A percentile compares a stretch with the other conserved stretches of the same genome.
These are phyloP conservation scores for Thecaphora thlaspeos DNA, from an alignment of 1,284 basidiomycete genomes.

Conservation along the genomic window DNA sequence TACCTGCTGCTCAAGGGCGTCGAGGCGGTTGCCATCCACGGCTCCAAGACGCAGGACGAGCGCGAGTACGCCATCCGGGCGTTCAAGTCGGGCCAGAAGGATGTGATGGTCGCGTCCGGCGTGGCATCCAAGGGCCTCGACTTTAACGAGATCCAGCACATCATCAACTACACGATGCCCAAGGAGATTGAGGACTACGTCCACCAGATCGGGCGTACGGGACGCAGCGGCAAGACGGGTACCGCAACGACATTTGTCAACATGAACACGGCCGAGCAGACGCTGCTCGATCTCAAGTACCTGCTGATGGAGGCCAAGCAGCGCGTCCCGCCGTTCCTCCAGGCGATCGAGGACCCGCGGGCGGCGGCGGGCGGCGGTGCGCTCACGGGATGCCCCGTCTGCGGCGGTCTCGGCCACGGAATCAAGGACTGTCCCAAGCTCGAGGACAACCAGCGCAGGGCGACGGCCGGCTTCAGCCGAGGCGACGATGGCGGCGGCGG, in stretches of 20 bases:
- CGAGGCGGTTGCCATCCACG: conserved; percentile 97
- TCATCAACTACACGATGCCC: conserved; percentile 97
- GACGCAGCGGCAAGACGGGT: conserved; percentile 94
- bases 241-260: conserved; percentile 99
- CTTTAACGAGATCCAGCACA: conserved; percentile 96
- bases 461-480: conserved; percentile 28
- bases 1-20: conserved; percentile 94
- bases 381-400: conserved; percentile 86
- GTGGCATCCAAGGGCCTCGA: conserved; percentile 97
- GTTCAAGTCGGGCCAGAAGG: conserved; percentile 93
- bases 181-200: conserved; percentile 78
- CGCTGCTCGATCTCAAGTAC: conserved; percentile 93
- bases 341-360: conserved; percentile 81
- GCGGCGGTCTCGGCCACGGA: conserved; percentile 93
- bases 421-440: conserved; percentile 94
- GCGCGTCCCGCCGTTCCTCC: conserved; percentile 93
- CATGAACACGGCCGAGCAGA: conserved; percentile 93
- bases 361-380: conserved; percentile 70
- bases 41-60: conserved; percentile 96
- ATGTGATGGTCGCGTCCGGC: conserved; percentile 98
- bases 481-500: conserved; percentile 15
- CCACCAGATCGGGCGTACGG: conserved; percentile 98
- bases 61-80: conserved; percentile 97
- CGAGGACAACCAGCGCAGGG: conserved; percentile 77
- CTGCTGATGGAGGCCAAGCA: conserved; percentile 95